Conservation (phyloP, 2,329 filamentous ascomycete genomes). For the Sporothrix brasiliensis region DNA sequence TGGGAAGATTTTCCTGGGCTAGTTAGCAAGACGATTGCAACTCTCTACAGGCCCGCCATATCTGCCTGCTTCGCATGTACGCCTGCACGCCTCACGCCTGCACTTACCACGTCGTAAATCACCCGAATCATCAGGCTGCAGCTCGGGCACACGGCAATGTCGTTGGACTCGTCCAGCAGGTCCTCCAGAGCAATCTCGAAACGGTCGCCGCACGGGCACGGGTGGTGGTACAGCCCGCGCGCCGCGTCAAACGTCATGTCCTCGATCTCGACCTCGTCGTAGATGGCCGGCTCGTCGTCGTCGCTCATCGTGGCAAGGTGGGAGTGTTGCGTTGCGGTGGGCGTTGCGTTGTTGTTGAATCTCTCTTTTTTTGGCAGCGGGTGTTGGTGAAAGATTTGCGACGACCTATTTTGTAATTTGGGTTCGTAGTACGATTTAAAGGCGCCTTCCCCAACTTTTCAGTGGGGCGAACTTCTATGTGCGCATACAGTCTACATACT, state of each 20-base stretch:
- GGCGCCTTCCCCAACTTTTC: slow-evolving; percentile 7
- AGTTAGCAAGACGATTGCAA: neutral
- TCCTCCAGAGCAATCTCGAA: slow-evolving; percentile 90
- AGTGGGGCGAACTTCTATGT: slow-evolving; percentile 25
- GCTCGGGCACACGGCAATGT: slow-evolving; percentile 96
- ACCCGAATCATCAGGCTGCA: slow-evolving; percentile 96
- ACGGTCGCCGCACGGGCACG: slow-evolving; percentile 93
- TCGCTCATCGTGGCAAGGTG: slow-evolving; percentile 57
- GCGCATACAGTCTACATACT: neutral
- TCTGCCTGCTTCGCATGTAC: neutral
- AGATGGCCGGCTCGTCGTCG: slow-evolving; percentile 70
- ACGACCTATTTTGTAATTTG: neutral
- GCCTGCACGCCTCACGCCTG: too few species aligned
- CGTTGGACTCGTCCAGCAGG: slow-evolving; percentile 77
- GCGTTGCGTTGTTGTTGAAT: neutral
- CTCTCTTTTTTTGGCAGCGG: neutral
- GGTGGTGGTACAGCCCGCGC: slow-evolving; percentile 90
- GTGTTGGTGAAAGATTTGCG: neutral
- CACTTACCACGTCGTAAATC: slow-evolving; percentile 79
- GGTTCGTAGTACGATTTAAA: neutral
- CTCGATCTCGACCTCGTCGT: slow-evolving; percentile 98
- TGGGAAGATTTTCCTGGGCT: slow-evolving; percentile 27
- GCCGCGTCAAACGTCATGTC: slow-evolving; percentile 90
- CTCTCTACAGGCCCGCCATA: neutral
- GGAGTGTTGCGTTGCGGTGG: neutral